phyloP scores from a whole-genome alignment of 768 basidiomycete species.

The Sporobolomyces phaffii region DNA sequence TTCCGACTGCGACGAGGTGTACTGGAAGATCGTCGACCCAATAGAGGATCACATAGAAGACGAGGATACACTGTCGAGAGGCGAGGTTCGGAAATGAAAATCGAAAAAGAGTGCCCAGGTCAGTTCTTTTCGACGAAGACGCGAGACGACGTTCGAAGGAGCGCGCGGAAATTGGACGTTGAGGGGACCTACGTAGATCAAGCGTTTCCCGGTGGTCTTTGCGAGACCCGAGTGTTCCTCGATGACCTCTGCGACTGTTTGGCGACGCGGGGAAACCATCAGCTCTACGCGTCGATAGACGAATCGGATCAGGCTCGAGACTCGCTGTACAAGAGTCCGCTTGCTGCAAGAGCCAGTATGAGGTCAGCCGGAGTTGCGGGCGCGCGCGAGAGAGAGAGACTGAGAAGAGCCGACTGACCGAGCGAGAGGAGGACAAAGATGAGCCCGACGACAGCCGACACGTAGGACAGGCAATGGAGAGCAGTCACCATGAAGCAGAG shows the following conservation, averaged over 20 bases:
- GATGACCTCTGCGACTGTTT: slow-evolving; percentile 60
- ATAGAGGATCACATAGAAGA: slow-evolving; percentile 68
- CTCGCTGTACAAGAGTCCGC: slow-evolving; percentile 80
- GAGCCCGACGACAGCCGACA: slow-evolving; percentile 68
- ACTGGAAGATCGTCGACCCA: slow-evolving; percentile 74
- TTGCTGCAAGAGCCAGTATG: slow-evolving; percentile 55
- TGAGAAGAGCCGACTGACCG: slow-evolving; percentile 53
- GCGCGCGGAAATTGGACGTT: too few relatives aligned
- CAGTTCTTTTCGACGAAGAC: too few relatives aligned
- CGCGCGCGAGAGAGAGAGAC: neutral
- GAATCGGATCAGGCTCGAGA: neutral
- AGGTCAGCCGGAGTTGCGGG: neutral
- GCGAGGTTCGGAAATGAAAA: too few relatives aligned
- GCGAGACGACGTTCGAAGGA: too few relatives aligned
- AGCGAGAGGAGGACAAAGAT: slow-evolving; percentile 86
- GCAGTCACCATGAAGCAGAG: slow-evolving; percentile 37
- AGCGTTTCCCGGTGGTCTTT: slow-evolving; percentile 72
- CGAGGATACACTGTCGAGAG: slow-evolving; percentile 65
- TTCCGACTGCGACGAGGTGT: slow-evolving; percentile 67
- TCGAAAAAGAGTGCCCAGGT: too few relatives aligned
- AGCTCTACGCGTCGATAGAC: neutral
- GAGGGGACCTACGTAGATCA: slow-evolving; percentile 47
- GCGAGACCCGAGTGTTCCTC: slow-evolving; percentile 83
- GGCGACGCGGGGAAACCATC: neutral
- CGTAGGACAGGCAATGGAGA: slow-evolving; percentile 53